These are phyloP conservation scores for Neophaeococcomyces aloes DNA, from an alignment of 2,329 filamentous ascomycete genomes.

Conservation along the genomic window DNA sequence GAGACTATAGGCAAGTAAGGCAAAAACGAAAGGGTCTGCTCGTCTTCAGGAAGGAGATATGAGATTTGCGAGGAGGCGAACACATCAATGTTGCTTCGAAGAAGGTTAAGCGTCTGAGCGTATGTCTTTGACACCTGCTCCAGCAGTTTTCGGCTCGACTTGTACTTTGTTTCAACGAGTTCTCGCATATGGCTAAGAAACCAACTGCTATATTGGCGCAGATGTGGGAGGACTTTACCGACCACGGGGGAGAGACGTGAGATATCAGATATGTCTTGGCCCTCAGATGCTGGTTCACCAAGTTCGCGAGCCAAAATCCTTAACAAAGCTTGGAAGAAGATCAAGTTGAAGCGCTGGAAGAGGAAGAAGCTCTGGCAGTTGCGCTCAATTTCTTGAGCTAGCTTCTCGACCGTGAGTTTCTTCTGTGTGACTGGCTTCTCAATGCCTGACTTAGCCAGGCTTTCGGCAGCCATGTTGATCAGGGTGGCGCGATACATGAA, in stretches of 20 bases:
- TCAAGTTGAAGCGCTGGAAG: conserved; percentile 66
- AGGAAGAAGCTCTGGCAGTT: conserved; percentile 39
- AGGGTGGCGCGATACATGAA: conserved; percentile 69
- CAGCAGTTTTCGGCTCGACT: conserved; percentile 11
- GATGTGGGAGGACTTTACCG: conserved; percentile 51
- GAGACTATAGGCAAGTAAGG: conserved; percentile 46
- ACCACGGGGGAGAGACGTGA: conserved; percentile 33
- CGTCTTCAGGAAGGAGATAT: conserved; percentile 60
- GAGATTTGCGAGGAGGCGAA: conserved; percentile 44
- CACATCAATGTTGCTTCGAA: conserved; percentile 43
- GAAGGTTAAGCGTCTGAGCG: conserved; percentile 19
- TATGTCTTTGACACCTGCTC: conserved; percentile 3
- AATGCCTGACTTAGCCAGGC: conserved; percentile 45
- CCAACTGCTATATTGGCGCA: conserved; percentile 61
- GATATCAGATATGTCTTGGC: conserved; percentile 28
- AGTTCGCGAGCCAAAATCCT: conserved; percentile 62
- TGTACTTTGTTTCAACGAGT: conserved; percentile 41
- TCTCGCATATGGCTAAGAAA: conserved; percentile 46
- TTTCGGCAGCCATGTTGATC: conserved; percentile 76
- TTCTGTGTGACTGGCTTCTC: conserved; percentile 16
- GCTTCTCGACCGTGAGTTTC: conserved; percentile 22
- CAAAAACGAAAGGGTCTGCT: conserved; percentile 54
- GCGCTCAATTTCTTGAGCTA: conserved; percentile 34
- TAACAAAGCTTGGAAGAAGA: conserved; percentile 62
- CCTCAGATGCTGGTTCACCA: conserved; percentile 44